Evolutionary conservation across 2,329 filamentous ascomycete species (phyloP).

Genomic region (Talaromyces albobiverticillius): DNA sequence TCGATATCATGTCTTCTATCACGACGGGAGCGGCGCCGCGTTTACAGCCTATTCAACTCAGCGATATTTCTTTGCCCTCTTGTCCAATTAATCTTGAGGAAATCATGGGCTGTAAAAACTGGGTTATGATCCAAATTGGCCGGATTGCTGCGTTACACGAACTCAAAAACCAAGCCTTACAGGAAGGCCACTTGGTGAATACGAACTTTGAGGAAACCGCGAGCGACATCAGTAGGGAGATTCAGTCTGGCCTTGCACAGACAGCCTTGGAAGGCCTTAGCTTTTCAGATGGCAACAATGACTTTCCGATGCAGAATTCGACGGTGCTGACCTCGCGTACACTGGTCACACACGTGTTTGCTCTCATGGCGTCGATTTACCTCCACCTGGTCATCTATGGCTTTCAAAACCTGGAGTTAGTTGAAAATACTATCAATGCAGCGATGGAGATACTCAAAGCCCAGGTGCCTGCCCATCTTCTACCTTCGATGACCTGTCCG

Average conservation of each 20-base stretch:
- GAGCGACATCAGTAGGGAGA: constrained; percentile 1
- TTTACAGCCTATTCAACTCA: background rate
- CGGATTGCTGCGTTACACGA: constrained; percentile 3
- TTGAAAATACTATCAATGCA: background rate
- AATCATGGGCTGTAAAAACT: constrained; percentile 4
- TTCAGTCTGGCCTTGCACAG: background rate
- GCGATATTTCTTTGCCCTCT: background rate
- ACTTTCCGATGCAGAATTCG: background rate
- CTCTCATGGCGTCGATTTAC: constrained; percentile 3
- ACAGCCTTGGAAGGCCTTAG: background rate
- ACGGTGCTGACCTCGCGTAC: background rate
- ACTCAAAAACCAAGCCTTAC: background rate
- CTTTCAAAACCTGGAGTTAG: background rate
- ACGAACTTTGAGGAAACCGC: background rate
- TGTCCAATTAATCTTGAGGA: background rate
- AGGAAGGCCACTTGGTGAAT: background rate
- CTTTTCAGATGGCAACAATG: background rate
- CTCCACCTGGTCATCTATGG: constrained; percentile 5
- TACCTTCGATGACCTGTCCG: background rate
- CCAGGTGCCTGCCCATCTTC: background rate
- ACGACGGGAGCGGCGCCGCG: background rate
- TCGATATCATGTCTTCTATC: constrained; percentile 5
- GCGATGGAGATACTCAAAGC: background rate
- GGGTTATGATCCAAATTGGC: constrained; percentile 2
- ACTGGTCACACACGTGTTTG: constrained; percentile 3